Conservation (phyloP, 2,329 filamentous ascomycete species). For the Diaporthe humulicola region DNA sequence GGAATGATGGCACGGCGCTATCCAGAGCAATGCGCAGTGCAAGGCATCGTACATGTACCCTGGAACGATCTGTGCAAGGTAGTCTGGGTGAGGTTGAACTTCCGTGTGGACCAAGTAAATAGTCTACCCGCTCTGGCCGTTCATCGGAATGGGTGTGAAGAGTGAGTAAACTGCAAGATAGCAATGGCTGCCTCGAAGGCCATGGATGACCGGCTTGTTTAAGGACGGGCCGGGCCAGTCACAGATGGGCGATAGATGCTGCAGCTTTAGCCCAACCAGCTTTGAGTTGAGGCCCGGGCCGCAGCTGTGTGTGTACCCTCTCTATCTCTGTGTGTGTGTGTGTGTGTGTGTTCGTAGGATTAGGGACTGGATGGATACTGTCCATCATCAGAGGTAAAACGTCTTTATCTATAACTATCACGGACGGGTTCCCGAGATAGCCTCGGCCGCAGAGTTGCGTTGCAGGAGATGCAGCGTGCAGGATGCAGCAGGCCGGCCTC, state of each 20-base stretch:
- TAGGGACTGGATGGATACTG: neutral
- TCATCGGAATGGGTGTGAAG: neutral
- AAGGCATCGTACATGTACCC: neutral
- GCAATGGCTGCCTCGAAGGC: neutral
- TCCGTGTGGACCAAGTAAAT: no score
- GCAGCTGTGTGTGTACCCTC: neutral
- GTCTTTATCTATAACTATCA: neutral
- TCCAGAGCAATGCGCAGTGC: neutral
- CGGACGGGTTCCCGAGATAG: neutral
- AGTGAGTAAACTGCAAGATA: neutral
- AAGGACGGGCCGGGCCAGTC: neutral
- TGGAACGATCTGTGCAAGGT: neutral
- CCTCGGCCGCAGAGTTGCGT: slow-evolving; percentile 3
- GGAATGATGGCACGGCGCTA: neutral
- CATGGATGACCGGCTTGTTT: neutral
- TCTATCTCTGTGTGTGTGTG: neutral
- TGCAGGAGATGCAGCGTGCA: slow-evolving; percentile 11
- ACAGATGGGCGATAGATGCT: slow-evolving; percentile 9
- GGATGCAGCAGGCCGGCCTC: slow-evolving; percentile 5
- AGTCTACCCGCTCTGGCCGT: no score
- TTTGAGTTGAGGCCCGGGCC: slow-evolving; percentile 16
- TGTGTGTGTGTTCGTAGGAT: no score
- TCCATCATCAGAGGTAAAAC: neutral
- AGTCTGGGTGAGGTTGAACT: neutral
- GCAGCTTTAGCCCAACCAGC: neutral